Evolutionary conservation across 2,329 filamentous ascomycete genomes (phyloP), one percentile per base, ranked within the genome.

Genomic region (Coniochaeta sp.): DNA sequence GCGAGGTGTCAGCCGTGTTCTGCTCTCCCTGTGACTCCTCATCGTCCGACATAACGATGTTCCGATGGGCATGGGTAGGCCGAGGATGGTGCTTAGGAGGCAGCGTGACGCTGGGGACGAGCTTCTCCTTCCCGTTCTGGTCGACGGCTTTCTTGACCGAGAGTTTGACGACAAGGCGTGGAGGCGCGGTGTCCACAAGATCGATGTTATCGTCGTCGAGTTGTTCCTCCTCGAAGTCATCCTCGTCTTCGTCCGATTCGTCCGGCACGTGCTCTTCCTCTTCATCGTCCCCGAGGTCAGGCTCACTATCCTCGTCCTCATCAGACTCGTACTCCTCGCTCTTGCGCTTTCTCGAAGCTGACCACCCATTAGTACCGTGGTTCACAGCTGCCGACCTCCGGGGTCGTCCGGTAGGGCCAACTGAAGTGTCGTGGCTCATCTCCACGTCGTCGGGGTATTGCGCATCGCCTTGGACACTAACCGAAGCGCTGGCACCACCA

Each of bases 241-340:
- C 81, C 14, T 81, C 80, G 59, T 84, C 83, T 33, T 70, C 85
- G 8, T 83, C 80, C 9, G 77, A 77, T 52, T 82, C 83, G 58
- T 84, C 79, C 0, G 84, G 82, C 19, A 88, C 79, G 58, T 90
- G 87, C 6, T 87, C 87, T 28, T 81, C 84, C 60, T 91, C 83
- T 40, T 89, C 86, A 61, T 92, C 89, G 60, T 89, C 89, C 12
- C 87, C 89, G 58, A 89, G 88, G 52, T 91, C 88, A 70, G 86
- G 90, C 64, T 90, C 88, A 62, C 85, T 87, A 50, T 84, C 85
- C 9, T 90, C 88, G 16, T 90, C 84, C 22, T 78, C 85, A 79
- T 85, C 67, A 40, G 82, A 81, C 61, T 86, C 82, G 68, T 88
- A 86, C 38, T 79, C 78, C 67, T 77, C 80, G 55, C 64, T 72